Evolutionary conservation across 331 rosid genomes (phyloP), one percentile per base, ranked within the genome.

Genomic region (Acacia pycnantha): DNA sequence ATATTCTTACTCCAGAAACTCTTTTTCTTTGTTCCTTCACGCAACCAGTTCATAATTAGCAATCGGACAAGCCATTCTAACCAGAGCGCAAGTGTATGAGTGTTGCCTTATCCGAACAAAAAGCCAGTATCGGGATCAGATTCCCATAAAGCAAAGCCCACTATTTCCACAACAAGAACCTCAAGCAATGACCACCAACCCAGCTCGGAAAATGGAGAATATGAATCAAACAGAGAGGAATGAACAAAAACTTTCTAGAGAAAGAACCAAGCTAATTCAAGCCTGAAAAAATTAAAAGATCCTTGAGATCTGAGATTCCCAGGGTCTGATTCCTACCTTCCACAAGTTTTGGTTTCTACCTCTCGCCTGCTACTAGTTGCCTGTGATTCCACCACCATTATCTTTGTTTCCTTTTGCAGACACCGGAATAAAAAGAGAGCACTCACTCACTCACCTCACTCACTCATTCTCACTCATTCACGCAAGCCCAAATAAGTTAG

Each of bases 291-390:
- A 84, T 56, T 84, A 80, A 64, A 88, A 86, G 88, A 87, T 78
- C 87, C 89, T 86, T 84, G 90, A 88, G 94, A 90, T 90, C 91
- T 87, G 89, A 82, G 84, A 83, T 71, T 73, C 77, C 73, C 11
- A n/a, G 81, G 82, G 77, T 80, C 77, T 78, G 78, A 79, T 79
- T 82, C 19, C 83, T 75, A 51, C 61, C 77, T 81, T 33, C 83
- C 72, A 51, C 61, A 44, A 29, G 83, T 79, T 58, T 83, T 85
- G 81, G 82, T 74, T 37, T 73, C 43, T 77, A 2, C 67, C 77
- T 54, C 31, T 53, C 74, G 82, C 67, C 73, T 79, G 85, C 37
- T 73, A 78, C 61, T 66, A 82, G 67, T 59, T 73, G 74, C 80
- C 79, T 40, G 82, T 70, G 88, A 80, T 77, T 86, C 84, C 84